Conservation (phyloP, 805 yeast species). For the Torulaspora gathmanii region DNA sequence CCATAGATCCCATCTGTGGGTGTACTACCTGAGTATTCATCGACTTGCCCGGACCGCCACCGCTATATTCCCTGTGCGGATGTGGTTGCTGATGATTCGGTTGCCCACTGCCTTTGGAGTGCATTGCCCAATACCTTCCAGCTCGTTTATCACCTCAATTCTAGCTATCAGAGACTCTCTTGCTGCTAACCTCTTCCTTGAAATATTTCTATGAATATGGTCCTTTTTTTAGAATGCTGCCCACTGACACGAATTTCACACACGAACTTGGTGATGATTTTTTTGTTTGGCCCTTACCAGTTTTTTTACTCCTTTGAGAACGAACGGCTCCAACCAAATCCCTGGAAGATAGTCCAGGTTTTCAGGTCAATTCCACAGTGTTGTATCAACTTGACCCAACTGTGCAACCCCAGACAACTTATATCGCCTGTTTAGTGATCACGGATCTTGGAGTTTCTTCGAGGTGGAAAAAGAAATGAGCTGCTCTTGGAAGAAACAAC, state of each 20-base stretch:
- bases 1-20: conserved; percentile 9
- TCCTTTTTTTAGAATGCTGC: conserved; percentile 7
- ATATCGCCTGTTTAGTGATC: too few relatives aligned
- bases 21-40: conserved; percentile 9
- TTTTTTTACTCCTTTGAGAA: conserved; percentile 6
- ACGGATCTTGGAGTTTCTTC: neutral
- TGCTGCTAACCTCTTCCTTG: neutral
- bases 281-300: conserved; percentile 3
- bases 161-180: neutral
- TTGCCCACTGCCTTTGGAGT: conserved; percentile 2
- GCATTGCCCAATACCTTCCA: neutral
- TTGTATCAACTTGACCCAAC: too few relatives aligned
- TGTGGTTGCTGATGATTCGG: conserved; percentile 5
- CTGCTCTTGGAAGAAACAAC: too few relatives aligned
- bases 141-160: neutral
- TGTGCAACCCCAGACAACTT: too few relatives aligned
- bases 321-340: neutral
- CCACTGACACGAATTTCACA: conserved; percentile 4
- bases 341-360: neutral
- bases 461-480: neutral
- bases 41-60: conserved; percentile 4
- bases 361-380: neutral
- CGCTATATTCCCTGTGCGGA: conserved; percentile 3
- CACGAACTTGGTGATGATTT: conserved; percentile 2
- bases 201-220: neutral